These are phyloP conservation scores for Exophiala spinifera DNA, from an alignment of 2,329 filamentous ascomycete species.

Conservation along the genomic window DNA sequence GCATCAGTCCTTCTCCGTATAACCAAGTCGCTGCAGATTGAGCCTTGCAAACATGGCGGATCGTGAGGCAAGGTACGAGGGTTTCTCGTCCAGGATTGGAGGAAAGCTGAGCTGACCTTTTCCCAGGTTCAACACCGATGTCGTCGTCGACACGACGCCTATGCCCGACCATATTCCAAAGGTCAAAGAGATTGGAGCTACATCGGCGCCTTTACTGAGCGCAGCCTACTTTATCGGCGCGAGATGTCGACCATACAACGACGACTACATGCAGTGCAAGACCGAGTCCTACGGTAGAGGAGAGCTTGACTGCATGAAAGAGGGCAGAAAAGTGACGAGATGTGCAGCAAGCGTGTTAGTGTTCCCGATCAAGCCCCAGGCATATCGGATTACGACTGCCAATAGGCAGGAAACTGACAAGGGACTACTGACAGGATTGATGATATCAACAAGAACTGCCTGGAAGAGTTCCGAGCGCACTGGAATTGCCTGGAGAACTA, in stretches of 20 bases:
- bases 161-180: conserved; percentile 88
- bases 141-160: conserved; percentile 93
- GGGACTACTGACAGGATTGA: conserved; percentile 62
- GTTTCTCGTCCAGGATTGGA: neutral
- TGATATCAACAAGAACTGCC: conserved; percentile 93
- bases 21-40: too few species aligned
- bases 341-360: conserved; percentile 95
- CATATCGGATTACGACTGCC: neutral
- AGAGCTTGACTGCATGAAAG: conserved; percentile 92
- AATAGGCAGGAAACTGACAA: conserved; percentile 21
- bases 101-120: neutral
- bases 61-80: conserved; percentile 24
- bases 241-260: conserved; percentile 91
- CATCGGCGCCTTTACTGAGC: conserved; percentile 85
- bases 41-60: conserved; percentile 13
- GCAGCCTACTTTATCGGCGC: conserved; percentile 97
- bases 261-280: conserved; percentile 99
- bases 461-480: conserved; percentile 86
- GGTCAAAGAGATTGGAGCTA: conserved; percentile 89
- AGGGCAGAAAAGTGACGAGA: conserved; percentile 92
- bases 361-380: conserved; percentile 7
- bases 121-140: conserved; percentile 84
- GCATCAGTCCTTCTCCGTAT: neutral
- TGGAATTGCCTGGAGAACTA: conserved; percentile 96
- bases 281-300: conserved; percentile 84